These are phyloP conservation scores for Rhynchospora tenuis DNA, from an alignment of 176 grass and related monocot species.

Conservation along the genomic window DNA sequence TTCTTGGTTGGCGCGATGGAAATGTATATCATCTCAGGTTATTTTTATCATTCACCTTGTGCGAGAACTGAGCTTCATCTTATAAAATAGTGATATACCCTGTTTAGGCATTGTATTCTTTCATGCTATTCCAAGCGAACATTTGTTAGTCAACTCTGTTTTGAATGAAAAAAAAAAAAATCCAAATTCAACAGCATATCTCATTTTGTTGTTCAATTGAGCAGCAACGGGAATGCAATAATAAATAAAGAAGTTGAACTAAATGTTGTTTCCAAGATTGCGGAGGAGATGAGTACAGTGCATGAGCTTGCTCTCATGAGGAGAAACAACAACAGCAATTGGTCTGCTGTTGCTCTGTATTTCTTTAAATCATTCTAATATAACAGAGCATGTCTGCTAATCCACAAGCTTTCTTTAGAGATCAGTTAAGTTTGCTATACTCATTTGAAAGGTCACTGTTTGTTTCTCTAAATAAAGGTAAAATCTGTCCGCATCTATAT, in stretches of 20 bases:
- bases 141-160: neutral
- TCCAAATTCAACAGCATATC: neutral
- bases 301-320: neutral
- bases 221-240: no score
- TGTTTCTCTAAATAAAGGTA: slow-evolving; percentile 2
- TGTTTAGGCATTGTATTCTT: neutral
- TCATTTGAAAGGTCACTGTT: neutral
- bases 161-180: no score
- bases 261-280: neutral
- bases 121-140: neutral
- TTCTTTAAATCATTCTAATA: neutral
- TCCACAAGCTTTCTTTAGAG: slow-evolving; percentile 13
- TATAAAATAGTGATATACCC: neutral
- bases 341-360: no score
- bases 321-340: neutral
- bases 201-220: neutral
- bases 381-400: neutral
- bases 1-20: no score
- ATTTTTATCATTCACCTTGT: neutral
- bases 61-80: neutral
- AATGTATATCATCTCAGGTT: neutral
- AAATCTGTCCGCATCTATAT: neutral
- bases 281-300: neutral
- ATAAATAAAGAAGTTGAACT: neutral
- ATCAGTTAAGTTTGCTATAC: neutral